Evolutionary conservation across 345 rosid genomes (phyloP).

Genomic region (Hevea brasiliensis): DNA sequence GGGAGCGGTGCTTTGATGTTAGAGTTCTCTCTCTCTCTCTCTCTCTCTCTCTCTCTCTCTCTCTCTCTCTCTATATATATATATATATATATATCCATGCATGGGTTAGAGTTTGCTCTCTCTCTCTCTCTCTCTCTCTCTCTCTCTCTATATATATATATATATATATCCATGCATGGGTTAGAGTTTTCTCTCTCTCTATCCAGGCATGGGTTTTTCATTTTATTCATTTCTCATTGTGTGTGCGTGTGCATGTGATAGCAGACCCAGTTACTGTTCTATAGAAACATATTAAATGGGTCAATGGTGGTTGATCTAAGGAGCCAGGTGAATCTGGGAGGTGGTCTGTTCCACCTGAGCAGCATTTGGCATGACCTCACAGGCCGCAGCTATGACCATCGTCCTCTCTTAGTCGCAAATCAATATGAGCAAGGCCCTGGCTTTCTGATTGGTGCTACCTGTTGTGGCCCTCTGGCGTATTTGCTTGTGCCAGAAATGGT

Average conservation of each 20-base stretch:
- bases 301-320: conserved; percentile 12
- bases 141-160: too few species aligned
- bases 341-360: background rate
- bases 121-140: too few species aligned
- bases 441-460: background rate
- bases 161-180: too few species aligned
- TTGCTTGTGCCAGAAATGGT: conserved; percentile 9
- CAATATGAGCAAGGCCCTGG: background rate
- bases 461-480: conserved; percentile 9
- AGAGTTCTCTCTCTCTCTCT: background rate
- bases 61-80: too few species aligned
- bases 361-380: conserved; percentile 1
- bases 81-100: too few species aligned
- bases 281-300: background rate
- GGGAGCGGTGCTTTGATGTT: conserved; percentile 18
- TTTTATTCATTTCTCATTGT: background rate
- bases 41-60: too few species aligned
- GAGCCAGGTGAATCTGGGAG: conserved; percentile 1
- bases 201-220: too few species aligned
- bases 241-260: too few species aligned
- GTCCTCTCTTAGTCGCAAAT: too few species aligned
- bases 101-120: too few species aligned
- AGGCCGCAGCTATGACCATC: too few species aligned
- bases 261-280: background rate
- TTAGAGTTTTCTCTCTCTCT: too few species aligned